These are phyloP conservation scores for Tuber magnatum DNA, from an alignment of 495 filamentous ascomycete species.

Conservation along the genomic window DNA sequence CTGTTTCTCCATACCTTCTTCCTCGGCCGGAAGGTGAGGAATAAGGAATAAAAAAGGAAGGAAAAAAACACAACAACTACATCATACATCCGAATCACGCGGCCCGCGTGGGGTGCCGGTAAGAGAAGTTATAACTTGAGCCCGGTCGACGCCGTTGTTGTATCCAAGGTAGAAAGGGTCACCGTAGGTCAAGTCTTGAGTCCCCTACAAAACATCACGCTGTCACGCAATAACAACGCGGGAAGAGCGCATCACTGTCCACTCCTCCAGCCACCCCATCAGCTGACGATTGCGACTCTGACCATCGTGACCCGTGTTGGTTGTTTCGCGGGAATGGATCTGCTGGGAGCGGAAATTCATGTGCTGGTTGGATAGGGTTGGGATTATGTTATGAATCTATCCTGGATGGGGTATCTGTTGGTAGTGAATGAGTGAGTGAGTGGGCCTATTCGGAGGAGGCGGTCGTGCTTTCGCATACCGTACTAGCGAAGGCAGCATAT, in stretches of 20 bases:
- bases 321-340: neutral
- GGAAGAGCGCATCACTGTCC: neutral
- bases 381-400: neutral
- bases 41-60: neutral
- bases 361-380: neutral
- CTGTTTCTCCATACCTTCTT: neutral
- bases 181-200: neutral
- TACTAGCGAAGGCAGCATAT: neutral
- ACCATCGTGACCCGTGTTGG: neutral
- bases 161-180: neutral
- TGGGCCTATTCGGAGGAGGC: neutral
- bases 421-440: neutral
- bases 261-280: neutral
- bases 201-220: neutral
- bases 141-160: neutral
- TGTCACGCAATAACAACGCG: constrained; percentile 2
- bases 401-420: neutral
- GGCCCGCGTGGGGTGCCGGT: neutral
- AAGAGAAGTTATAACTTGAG: neutral
- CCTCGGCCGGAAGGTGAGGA: neutral
- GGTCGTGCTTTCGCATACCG: neutral
- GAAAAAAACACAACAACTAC: neutral
- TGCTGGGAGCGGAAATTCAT: neutral
- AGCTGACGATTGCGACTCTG: neutral
- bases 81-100: neutral